Base-by-base conservation (phyloP, 352 stramenopile species). In the Phytophthora lateralis region DNA sequence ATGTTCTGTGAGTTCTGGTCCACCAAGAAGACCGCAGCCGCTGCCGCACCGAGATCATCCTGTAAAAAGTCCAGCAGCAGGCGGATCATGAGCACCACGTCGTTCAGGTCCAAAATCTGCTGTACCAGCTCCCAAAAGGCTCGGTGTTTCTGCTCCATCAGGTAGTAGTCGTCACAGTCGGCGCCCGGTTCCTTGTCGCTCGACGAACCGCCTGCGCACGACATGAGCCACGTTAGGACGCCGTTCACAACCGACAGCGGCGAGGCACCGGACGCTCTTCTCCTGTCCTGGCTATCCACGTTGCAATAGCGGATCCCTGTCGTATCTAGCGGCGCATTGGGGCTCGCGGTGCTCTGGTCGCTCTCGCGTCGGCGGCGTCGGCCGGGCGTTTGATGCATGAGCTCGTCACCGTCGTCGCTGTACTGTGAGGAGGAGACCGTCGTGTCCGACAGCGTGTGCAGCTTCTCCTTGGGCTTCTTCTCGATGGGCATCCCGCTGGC, bases 81-180 rank as follows among this genome's bases (percentile, higher is more conserved):
- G 7, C 76, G 75, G 51, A 91, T 84, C 80, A 93, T 91, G n/a
- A 78, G 69, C 32, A 90, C 77, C 5, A 89, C 82, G 39, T 93
- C 84, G 55, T 90, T 91, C 14, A 89, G 62, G 12, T 74, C 69
- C 43, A 93, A 39, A 8, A 93, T 68, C 8, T 76, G 63, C 61
- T 90, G 80, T 52, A 93, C 84, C 17, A 93, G 70, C 44, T 89
- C 71, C 84, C 84, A 93, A 55, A 93, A 93, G n/a, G 76, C 71
- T 35, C 71, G 75, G 51, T 93, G 84, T 52, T 88, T 88, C 46
- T 89, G 69, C 29, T 91, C 82, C 15, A 70, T 65, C 34, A 86
- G 43, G 30, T 64, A 78, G 37, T 66, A 69, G 20, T 71, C 60
- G 59, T 82, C 76, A 37, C 53, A 63, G 21, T 56, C 52, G 29